Percentiles rank a stretch among this genome's conserved stretches.
Evolutionary conservation across 169 alveolate genomes (phyloP).

Genomic region (Perkinsus chesapeaki): DNA sequence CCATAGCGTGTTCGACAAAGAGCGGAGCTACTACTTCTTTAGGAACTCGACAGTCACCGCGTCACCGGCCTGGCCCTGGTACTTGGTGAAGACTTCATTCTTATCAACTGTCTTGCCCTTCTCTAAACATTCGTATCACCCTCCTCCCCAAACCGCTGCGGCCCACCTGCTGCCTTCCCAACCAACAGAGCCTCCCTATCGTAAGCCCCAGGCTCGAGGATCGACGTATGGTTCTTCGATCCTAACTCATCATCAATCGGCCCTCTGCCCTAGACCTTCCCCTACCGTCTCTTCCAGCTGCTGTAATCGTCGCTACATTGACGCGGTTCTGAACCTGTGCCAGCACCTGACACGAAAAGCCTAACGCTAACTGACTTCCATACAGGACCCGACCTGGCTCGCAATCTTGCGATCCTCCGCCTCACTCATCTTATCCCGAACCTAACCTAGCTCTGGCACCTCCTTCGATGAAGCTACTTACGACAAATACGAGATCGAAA

Average conservation of each 20-base stretch:
- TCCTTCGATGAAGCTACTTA: conserved; percentile 21
- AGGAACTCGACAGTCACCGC: conserved; percentile 46
- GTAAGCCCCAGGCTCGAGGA: neutral
- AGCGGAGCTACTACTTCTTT: conserved; percentile 9
- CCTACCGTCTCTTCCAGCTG: neutral
- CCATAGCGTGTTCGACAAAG: neutral
- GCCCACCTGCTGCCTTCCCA: neutral
- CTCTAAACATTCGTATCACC: neutral
- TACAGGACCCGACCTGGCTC: neutral
- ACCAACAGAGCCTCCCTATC: neutral
- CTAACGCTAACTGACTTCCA: neutral
- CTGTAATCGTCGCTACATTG: neutral
- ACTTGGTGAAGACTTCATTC: conserved; percentile 42
- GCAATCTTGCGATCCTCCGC: conserved; percentile 44
- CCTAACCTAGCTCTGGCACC: neutral
- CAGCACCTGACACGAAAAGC: neutral
- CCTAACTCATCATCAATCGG: neutral
- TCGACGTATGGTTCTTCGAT: neutral
- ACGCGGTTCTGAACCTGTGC: neutral
- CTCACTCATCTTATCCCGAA: conserved; percentile 49
- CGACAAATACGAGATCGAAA: conserved; percentile 85
- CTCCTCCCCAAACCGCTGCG: neutral
- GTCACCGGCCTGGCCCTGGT: conserved; percentile 51
- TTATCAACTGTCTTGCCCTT: neutral
- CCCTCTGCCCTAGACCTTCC: neutral